Conservation (phyloP, 768 basidiomycete genomes). For the Russula ochroleuca region DNA sequence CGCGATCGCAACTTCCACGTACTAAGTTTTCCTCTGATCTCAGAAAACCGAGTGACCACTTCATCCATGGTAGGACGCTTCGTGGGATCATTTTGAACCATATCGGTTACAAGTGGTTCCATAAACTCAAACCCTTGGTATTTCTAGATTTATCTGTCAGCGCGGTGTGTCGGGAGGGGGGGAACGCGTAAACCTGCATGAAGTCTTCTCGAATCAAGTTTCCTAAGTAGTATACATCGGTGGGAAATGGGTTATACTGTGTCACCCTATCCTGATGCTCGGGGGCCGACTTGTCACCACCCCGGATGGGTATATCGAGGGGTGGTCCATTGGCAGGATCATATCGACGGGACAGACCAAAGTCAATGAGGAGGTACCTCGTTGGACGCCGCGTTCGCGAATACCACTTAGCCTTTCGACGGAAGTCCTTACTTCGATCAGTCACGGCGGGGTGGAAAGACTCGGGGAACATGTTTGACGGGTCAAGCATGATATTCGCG, state of each 20-base stretch:
- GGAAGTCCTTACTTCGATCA: not conserved
- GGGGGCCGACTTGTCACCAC: conserved; percentile 31
- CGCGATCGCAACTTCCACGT: conserved; percentile 23
- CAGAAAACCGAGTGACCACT: conserved; percentile 8
- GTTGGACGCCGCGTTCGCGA: conserved; percentile 30
- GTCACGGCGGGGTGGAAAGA: conserved; percentile 16
- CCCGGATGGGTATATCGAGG: conserved; percentile 25
- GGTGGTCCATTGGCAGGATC: conserved; percentile 11
- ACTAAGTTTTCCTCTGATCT: not conserved
- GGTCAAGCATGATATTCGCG: conserved; percentile 23
- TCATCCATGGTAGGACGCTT: conserved; percentile 33
- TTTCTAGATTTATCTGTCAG: not conserved
- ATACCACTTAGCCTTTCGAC: conserved; percentile 12
- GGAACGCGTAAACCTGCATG: conserved; percentile 11
- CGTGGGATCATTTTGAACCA: conserved; percentile 37
- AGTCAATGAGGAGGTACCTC: conserved; percentile 34
- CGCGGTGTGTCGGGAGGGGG: not conserved
- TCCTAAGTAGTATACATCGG: conserved; percentile 31
- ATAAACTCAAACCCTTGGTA: conserved; percentile 19
- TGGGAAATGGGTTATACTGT: conserved; percentile 29
- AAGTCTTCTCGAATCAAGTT: conserved; percentile 27
- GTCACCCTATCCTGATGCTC: conserved; percentile 22
- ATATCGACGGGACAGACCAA: conserved; percentile 32
- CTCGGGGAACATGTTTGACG: conserved; percentile 18
- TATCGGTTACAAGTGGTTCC: conserved; percentile 30